phyloP scores from a whole-genome alignment of 2,329 filamentous ascomycete species.

The Meredithiella fracta region DNA sequence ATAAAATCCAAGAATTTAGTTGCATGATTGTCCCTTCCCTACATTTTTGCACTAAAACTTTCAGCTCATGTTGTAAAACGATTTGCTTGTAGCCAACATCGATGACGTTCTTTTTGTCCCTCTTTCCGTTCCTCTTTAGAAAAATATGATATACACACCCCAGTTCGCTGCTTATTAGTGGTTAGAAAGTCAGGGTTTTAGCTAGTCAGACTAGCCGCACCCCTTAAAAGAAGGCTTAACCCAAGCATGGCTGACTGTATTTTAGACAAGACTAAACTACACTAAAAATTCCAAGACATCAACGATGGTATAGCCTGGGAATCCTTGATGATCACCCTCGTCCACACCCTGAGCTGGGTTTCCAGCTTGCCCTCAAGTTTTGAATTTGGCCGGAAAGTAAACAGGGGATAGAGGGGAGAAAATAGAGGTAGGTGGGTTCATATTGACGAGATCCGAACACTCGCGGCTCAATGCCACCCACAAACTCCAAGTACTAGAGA shows the following conservation, averaged over 20 bases:
- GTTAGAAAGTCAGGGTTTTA: too few relatives aligned
- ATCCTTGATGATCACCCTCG: neutral
- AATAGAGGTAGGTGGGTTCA: neutral
- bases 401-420: neutral
- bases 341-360: neutral
- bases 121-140: neutral
- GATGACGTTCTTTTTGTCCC: neutral
- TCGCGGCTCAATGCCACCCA: too few relatives aligned
- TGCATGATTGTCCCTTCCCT: too few relatives aligned
- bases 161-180: too few relatives aligned
- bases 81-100: neutral
- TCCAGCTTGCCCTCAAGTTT: neutral
- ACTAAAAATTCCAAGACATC: neutral
- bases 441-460: neutral
- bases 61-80: neutral
- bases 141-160: neutral
- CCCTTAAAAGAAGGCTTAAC: too few relatives aligned
- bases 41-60: constrained; percentile 1
- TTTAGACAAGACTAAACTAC: neutral
- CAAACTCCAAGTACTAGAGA: too few relatives aligned
- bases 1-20: too few relatives aligned
- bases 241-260: too few relatives aligned
- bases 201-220: too few relatives aligned
- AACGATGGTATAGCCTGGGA: neutral
- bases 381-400: neutral